Evolutionary conservation across 176 grass and related monocot species (phyloP), one percentile per base, ranked within the genome.

Genomic region (Juncus inflexus): DNA sequence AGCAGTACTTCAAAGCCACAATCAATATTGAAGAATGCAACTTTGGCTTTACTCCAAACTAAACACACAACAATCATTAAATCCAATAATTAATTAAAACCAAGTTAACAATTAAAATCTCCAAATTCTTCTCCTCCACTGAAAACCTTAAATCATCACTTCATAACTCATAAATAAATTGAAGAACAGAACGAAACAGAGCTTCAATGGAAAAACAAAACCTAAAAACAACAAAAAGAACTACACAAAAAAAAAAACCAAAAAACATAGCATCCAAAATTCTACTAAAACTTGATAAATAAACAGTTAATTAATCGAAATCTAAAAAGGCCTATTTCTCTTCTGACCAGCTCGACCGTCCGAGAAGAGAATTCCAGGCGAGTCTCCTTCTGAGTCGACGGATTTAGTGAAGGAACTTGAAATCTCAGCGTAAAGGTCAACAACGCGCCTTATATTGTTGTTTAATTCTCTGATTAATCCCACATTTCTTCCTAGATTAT

Each of bases 371-470:
- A 80, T 66, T 41, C 78, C 86, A n/a, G 56, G 64, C 9, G 76
- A 78, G 56, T 70, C 64, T 9, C 75, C 76, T 3, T 78, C 76
- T 3, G 76, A 78, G 42, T 52, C 78, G n/a, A 51, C 77, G 0
- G 76, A 75, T 15, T 77, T 72, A 15, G 87, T 68, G 51, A 91
- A 91, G 53, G 85, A 76, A 12, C 69, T 75, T 37, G 88, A 91
- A 12, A 91, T 80, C 65, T 91, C 81, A 15, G 88, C 88, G 12
- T 91, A 91, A 56, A 91, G 88, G 74, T 84, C 88, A 38, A 91
- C 88, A 42, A 87, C 84, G 38, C 88, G 77, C 50, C 88, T 81
- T 71, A 91, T 91, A 74, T 91, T 91, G 80, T 91, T 87, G 88
- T 91, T 91, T 74, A 91, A 83, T 84, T 91, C 88, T 56, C 65